phyloP scores from a whole-genome alignment of 768 basidiomycete genomes.

The Dioszegia crocea region DNA sequence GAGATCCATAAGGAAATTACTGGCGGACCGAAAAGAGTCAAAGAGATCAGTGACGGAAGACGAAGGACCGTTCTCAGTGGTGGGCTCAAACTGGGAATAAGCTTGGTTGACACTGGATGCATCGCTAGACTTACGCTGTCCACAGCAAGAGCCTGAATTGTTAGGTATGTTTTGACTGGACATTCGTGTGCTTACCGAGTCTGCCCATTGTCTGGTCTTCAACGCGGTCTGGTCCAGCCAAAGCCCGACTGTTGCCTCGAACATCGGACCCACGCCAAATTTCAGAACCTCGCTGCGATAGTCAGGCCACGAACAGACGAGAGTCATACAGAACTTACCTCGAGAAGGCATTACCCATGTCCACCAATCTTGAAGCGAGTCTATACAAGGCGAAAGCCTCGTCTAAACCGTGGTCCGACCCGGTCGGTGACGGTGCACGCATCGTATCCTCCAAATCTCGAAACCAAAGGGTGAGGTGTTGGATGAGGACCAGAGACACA shows the following conservation, averaged over 20 bases:
- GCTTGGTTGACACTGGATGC: not conserved
- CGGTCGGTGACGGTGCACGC: conserved; percentile 5
- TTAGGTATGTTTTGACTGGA: too few relatives aligned
- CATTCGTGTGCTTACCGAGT: conserved; percentile 42
- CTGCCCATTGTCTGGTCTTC: conserved; percentile 91
- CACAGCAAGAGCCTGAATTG: conserved; percentile 65
- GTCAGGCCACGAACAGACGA: not conserved
- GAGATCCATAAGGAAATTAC: conserved; percentile 78
- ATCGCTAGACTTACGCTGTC: conserved; percentile 61
- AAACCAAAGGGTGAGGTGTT: conserved; percentile 31
- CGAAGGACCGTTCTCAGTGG: conserved; percentile 72
- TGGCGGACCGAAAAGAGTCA: conserved; percentile 84
- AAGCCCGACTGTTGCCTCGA: conserved; percentile 78
- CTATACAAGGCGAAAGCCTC: conserved; percentile 85
- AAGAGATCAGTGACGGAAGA: conserved; percentile 98
- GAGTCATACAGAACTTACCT: conserved; percentile 63
- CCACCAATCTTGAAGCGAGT: conserved; percentile 65
- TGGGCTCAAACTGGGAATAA: conserved; percentile 58
- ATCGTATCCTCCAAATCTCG: conserved; percentile 29
- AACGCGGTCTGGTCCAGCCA: conserved; percentile 85
- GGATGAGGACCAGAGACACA: conserved; percentile 24
- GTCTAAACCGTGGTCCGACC: conserved; percentile 46
- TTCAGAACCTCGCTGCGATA: conserved; percentile 1
- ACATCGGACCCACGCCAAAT: conserved; percentile 60
- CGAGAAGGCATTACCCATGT: conserved; percentile 79